Evolutionary conservation across 2,329 filamentous ascomycete species (phyloP).

Genomic region (Corynespora cassiicola): DNA sequence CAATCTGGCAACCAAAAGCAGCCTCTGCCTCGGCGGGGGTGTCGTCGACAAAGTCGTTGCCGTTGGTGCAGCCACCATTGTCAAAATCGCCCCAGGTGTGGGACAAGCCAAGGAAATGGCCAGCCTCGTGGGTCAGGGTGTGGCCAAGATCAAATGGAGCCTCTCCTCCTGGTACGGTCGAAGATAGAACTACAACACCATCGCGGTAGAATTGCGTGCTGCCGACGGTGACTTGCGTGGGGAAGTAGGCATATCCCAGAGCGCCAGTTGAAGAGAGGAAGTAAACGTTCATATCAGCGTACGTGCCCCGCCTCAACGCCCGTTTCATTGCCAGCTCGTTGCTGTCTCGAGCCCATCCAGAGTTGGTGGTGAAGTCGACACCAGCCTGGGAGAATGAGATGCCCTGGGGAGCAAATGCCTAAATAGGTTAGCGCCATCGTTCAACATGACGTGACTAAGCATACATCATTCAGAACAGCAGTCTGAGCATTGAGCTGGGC

Average conservation of each 20-base stretch:
- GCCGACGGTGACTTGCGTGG: constrained; percentile 14
- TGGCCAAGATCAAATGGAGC: constrained; percentile 22
- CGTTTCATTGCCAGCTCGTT: constrained; percentile 17
- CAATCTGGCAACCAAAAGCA: constrained; percentile 29
- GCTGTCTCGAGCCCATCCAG: constrained; percentile 13
- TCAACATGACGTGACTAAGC: too few relatives aligned
- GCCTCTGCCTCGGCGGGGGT: constrained; percentile 28
- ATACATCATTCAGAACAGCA: constrained; percentile 17
- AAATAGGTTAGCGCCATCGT: too few relatives aligned
- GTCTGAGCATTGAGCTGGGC: constrained; percentile 11
- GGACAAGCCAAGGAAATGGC: constrained; percentile 40
- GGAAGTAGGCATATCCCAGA: constrained; percentile 18
- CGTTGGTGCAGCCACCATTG: constrained; percentile 31
- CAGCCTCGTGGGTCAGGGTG: constrained; percentile 39
- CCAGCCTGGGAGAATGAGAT: constrained; percentile 20
- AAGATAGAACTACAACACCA: constrained; percentile 23
- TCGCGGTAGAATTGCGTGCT: constrained; percentile 25
- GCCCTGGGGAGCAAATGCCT: constrained; percentile 18
- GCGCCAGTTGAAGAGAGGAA: constrained; percentile 16
- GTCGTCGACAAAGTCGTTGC: constrained; percentile 34
- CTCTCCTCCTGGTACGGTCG: constrained; percentile 29
- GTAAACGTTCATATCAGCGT: constrained; percentile 35
- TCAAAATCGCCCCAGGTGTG: too few relatives aligned
- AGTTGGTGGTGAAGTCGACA: constrained; percentile 18
- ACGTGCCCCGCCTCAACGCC: constrained; percentile 26